Percentiles rank a stretch among this genome's conserved stretches.
These are phyloP conservation scores for Cladophialophora bantiana DNA, from an alignment of 2,329 filamentous ascomycete species.

Conservation along the genomic window DNA sequence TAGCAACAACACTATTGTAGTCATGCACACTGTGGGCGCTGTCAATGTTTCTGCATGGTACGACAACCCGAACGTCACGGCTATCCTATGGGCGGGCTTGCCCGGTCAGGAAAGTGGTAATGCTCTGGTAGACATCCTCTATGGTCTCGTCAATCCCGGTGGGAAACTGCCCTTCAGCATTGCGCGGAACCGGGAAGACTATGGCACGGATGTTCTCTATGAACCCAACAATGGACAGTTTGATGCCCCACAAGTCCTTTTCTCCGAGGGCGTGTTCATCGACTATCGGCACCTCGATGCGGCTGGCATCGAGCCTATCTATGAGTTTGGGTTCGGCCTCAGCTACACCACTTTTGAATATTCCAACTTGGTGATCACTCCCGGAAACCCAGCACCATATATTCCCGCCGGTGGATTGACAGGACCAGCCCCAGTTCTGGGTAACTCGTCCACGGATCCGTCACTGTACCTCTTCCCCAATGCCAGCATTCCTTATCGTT, in stretches of 20 bases:
- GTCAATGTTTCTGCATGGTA: conserved; percentile 73
- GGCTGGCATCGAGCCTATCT: conserved; percentile 62
- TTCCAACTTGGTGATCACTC: conserved; percentile 62
- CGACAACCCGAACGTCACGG: conserved; percentile 71
- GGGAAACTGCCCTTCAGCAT: conserved; percentile 69
- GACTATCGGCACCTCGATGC: conserved; percentile 63
- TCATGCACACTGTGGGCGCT: conserved; percentile 85
- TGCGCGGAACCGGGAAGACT: conserved; percentile 60
- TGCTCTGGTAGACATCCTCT: conserved; percentile 75
- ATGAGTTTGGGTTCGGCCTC: conserved; percentile 68
- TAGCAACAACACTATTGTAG: conserved; percentile 88
- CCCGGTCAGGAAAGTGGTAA: conserved; percentile 79
- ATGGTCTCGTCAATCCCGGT: conserved; percentile 69
- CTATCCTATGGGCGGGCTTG: conserved; percentile 76
- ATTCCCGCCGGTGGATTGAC: conserved; percentile 61
- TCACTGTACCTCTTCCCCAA: conserved; percentile 64
- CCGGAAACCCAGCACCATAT: conserved; percentile 57
- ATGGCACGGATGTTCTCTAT: conserved; percentile 64
- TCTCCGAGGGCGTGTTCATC: conserved; percentile 67
- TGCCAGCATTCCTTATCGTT: conserved; percentile 53
- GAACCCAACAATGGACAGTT: conserved; percentile 62
- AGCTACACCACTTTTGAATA: conserved; percentile 70
- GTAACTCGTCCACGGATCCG: conserved; percentile 56
- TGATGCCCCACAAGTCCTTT: conserved; percentile 64
- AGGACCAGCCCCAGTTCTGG: conserved; percentile 60